A percentile compares a stretch with the other conserved stretches of the same genome.
Conservation (phyloP, 208 protist genomes). For the Angomonas ambiguus region DNA sequence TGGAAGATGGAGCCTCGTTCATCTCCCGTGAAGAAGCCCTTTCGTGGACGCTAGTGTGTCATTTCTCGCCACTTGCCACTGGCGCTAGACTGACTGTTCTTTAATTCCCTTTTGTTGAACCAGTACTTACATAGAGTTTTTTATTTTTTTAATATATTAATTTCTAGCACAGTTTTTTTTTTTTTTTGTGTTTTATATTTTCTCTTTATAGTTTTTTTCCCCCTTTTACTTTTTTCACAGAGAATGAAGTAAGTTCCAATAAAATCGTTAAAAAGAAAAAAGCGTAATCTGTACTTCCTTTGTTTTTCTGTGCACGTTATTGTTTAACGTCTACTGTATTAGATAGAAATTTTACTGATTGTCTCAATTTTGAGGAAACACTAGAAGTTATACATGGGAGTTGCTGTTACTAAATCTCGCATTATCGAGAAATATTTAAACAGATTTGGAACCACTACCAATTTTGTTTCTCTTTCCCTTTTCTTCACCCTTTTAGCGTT, state of each 20-base stretch:
- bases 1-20: constrained; percentile 59
- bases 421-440: too few species aligned
- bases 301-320: not conserved
- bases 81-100: constrained; percentile 47
- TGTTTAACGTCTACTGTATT: not conserved
- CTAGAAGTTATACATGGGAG: too few species aligned
- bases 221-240: not conserved
- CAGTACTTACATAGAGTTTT: constrained; percentile 7
- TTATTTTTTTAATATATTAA: constrained; percentile 5
- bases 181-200: constrained; percentile 11
- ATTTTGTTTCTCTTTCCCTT: constrained; percentile 12
- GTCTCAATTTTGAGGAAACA: not conserved
- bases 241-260: not conserved
- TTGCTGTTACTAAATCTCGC: too few species aligned
- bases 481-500: constrained; percentile 9
- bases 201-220: not conserved
- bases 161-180: constrained; percentile 6
- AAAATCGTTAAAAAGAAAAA: not conserved
- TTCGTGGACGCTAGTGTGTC: constrained; percentile 74
- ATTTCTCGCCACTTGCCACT: constrained; percentile 72
- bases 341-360: constrained; percentile 6
- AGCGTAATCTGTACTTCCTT: not conserved
- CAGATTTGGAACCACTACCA: not conserved
- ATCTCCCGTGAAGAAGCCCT: constrained; percentile 66
- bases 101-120: constrained; percentile 18